phyloP scores from a whole-genome alignment of 2,329 filamentous ascomycete species.

The Kalmusia sp. region DNA sequence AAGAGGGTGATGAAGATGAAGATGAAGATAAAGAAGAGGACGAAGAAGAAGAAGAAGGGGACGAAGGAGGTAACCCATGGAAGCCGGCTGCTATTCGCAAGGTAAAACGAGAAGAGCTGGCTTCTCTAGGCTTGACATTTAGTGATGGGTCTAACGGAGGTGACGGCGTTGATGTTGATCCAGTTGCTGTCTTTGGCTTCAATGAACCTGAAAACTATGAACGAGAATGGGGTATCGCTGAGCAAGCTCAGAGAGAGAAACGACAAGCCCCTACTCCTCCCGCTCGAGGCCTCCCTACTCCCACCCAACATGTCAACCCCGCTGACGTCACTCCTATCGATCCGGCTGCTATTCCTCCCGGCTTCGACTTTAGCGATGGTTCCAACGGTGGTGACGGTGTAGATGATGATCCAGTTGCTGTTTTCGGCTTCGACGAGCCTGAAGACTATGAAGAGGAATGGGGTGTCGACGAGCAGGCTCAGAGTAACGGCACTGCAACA shows the following conservation, averaged over 20 bases:
- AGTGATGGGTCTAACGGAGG: constrained; percentile 6
- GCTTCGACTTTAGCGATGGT: background rate
- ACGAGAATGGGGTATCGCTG: constrained; percentile 1
- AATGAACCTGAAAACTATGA: constrained; percentile 13
- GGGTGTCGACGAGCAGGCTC: background rate
- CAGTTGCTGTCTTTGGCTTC: constrained; percentile 9
- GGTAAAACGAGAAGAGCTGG: background rate
- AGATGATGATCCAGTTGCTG: constrained; percentile 3
- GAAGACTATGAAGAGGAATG: constrained; percentile 12
- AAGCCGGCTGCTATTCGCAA: background rate
- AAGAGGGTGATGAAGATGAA: background rate
- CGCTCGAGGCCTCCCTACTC: background rate
- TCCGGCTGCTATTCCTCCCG: background rate
- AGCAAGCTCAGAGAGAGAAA: background rate
- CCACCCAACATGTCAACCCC: background rate
- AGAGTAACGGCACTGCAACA: background rate
- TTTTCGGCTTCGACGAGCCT: constrained; percentile 15
- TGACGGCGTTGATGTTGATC: constrained; percentile 9
- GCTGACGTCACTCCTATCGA: background rate
- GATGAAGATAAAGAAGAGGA: constrained; percentile 5
- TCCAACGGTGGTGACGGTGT: constrained; percentile 13
- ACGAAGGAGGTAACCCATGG: background rate
- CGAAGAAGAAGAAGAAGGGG: background rate
- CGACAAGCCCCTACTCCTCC: background rate
- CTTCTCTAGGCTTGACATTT: background rate